Percentiles rank a stretch among this genome's conserved stretches.
phyloP scores from a whole-genome alignment of 2,329 filamentous ascomycete genomes.

The Penicillium sp. region DNA sequence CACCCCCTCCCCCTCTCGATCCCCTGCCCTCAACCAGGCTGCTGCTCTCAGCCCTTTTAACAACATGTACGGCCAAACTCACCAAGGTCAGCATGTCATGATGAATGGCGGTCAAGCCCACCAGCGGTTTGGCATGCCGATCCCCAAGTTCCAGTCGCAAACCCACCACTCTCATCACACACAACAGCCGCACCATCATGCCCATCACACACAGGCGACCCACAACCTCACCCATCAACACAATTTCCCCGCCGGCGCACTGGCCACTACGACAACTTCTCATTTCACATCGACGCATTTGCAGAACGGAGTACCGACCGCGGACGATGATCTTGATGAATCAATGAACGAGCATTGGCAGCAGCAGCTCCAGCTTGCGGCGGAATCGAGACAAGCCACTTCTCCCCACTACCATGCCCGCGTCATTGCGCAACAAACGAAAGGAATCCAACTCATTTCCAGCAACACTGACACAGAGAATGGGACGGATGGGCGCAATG shows the following conservation, averaged over 20 bases:
- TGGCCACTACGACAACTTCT: slow-evolving; percentile 50
- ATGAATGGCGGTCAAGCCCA: slow-evolving; percentile 52
- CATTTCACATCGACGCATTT: slow-evolving; percentile 61
- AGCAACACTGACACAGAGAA: slow-evolving; percentile 52
- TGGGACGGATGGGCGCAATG: slow-evolving; percentile 59
- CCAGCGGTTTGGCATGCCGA: slow-evolving; percentile 51
- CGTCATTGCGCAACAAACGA: slow-evolving; percentile 49
- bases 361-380: slow-evolving; percentile 77
- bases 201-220: slow-evolving; percentile 44
- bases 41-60: slow-evolving; percentile 45
- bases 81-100: slow-evolving; percentile 51
- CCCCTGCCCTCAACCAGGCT: slow-evolving; percentile 45
- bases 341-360: slow-evolving; percentile 75
- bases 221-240: slow-evolving; percentile 52
- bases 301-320: slow-evolving; percentile 59
- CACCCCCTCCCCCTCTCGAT: slow-evolving; percentile 50
- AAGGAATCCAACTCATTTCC: slow-evolving; percentile 48
- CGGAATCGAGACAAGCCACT: slow-evolving; percentile 69
- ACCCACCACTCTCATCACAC: slow-evolving; percentile 47
- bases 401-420: slow-evolving; percentile 68
- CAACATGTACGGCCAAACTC: slow-evolving; percentile 50
- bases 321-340: slow-evolving; percentile 57
- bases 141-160: slow-evolving; percentile 50
- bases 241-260: slow-evolving; percentile 49
- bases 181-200: slow-evolving; percentile 46